These are phyloP conservation scores for Westerdykella aurantiaca DNA, from an alignment of 2,329 filamentous ascomycete species.

Conservation along the genomic window DNA sequence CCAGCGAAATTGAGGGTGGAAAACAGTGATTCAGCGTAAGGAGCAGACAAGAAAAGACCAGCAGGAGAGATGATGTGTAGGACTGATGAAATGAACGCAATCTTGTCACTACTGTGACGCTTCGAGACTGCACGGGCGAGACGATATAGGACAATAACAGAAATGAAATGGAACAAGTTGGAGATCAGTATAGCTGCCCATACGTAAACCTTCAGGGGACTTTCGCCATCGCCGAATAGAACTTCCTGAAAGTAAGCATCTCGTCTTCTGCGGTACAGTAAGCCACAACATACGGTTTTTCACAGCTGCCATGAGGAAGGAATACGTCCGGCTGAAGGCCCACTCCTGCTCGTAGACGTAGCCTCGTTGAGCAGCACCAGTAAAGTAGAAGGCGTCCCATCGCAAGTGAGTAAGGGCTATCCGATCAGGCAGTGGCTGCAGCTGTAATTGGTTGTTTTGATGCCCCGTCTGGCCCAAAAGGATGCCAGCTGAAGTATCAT, in stretches of 20 bases:
- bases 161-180: constrained; percentile 69
- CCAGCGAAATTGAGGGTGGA: constrained; percentile 71
- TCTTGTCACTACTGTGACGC: constrained; percentile 25
- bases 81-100: constrained; percentile 63
- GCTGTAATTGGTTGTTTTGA: constrained; percentile 15
- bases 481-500: constrained; percentile 70
- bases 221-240: constrained; percentile 10
- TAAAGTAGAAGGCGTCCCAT: constrained; percentile 79
- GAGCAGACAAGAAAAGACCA: constrained; percentile 81
- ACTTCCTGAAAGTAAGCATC: constrained; percentile 35
- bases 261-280: neutral
- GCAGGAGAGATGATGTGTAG: constrained; percentile 83
- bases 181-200: constrained; percentile 62
- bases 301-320: constrained; percentile 37
- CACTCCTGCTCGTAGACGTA: constrained; percentile 77
- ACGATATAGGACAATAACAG: constrained; percentile 65
- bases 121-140: constrained; percentile 54
- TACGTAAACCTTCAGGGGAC: constrained; percentile 25
- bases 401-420: constrained; percentile 57
- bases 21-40: constrained; percentile 77
- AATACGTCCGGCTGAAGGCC: constrained; percentile 65
- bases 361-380: constrained; percentile 56
- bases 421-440: constrained; percentile 18
- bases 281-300: constrained; percentile 1
- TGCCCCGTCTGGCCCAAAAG: constrained; percentile 34